Base-by-base conservation (phyloP, 2,329 filamentous ascomycete genomes). In the Dactylellina leptospora region DNA sequence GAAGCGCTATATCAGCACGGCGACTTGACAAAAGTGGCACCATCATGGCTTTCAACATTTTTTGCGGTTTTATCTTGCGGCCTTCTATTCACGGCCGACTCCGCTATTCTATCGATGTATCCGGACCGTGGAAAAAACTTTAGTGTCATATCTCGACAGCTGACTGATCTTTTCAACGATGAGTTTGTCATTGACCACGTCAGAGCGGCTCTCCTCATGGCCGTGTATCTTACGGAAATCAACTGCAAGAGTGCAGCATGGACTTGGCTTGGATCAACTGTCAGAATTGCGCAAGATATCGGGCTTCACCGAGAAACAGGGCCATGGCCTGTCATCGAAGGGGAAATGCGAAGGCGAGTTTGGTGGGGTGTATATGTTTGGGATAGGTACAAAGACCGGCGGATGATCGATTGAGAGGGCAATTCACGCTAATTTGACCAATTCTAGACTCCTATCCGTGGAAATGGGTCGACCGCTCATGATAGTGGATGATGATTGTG, bases 321-420 rank as follows among this genome's bases (percentile, higher is more conserved):
- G 0, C 84, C 88, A 0, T 92, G 89, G 84, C 85, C 90, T 1
- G 84, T 87, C 0, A 82, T 96, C 11, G 92, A 96, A 76, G 86
- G 86, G 9, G 93, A 97, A 80, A 92, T 93, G 87, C 87, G 93
- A 60, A 87, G 90, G 20, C 75, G 81, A 53, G 80, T 81, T n/a
- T 99, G 93, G 93, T 99, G 95, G 92, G 87, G 91, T 11, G 86
- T 96, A 63, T 97, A 97, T 80, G 87, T 92, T 45, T 87, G 93
- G 81, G 95, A 99, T 81, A 87, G 92, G 87, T 88, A 78, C n/a
- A n/a, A n/a, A n/a, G n/a, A n/a, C n/a, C n/a, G 78, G 82, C 78
- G 6, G 4, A 30, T 47, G 5, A 23, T 20, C n/a, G 13, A 8
- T 18, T 33, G 27, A 51, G 33, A 47, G 4, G 0, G 13, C 10